Evolutionary conservation across 768 basidiomycete species (phyloP), one percentile per base, ranked within the genome.

Genomic region (Leccinum disarticulatum): DNA sequence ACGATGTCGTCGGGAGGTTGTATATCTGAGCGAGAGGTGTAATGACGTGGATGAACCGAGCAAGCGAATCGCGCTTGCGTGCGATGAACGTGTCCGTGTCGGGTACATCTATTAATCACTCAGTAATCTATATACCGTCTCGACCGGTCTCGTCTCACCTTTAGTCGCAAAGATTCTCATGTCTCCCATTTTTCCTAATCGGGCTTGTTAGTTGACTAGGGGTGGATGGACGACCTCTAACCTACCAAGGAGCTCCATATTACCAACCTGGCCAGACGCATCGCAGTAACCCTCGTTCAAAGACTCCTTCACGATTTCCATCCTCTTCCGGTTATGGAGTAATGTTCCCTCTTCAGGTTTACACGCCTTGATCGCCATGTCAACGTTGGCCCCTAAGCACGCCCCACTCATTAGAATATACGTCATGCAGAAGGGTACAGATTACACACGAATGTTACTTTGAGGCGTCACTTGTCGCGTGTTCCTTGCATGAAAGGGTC

Each of bases 211-310:
- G 27, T 47, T 46, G 49, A 50, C 52, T 51, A 14, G 59, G 1
- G 41, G 17, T 27, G 25, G 49, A 8, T 36, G n/a, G 33, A 31
- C 10, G 22, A 28, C 49, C 15, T 11, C 14, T 35, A 46, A 65
- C 81, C 50, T 61, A 85, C 90, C 91, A n/a, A 87, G 77, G 46
- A 81, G 71, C 33, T 76, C 79, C 55, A 93, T 73, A 67, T 91
- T 82, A 8, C 82, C 83, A 17, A 78, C 77, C 48, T 81, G 77
- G 1, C 88, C 90, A 53, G 86, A 87, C 13, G 87, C 73, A 71
- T 94, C 92, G 63, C 92, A 93, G 67, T 93, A 94, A 3, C 89
- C 87, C 61, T 91, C 89, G 61, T 90, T 79, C n/a, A 89, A 67
- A 8, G 85, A 85, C 68, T 92, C 91, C 63, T 83, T 87, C 33